Conservation (phyloP, 2,329 filamentous ascomycete species). For the Aspergillus sp. region DNA sequence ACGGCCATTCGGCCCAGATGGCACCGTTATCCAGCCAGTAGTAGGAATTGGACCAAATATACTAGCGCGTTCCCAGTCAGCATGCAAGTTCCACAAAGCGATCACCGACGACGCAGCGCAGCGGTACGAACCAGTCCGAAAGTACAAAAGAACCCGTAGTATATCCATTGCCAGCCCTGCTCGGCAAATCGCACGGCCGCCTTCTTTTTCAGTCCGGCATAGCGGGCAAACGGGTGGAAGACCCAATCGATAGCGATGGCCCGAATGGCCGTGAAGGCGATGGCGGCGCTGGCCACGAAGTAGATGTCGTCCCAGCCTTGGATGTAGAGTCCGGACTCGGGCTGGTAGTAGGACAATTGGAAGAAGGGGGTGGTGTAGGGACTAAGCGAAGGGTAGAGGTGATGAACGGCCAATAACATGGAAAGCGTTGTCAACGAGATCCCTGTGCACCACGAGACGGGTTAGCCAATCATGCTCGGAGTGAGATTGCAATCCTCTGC, state of each 20-base stretch:
- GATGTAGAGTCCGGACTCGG: conserved; percentile 66
- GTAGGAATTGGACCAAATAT: conserved; percentile 73
- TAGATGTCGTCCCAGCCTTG: conserved; percentile 77
- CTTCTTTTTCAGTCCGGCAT: conserved; percentile 75
- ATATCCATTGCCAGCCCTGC: conserved; percentile 87
- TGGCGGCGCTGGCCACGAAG: conserved; percentile 73
- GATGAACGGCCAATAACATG: conserved; percentile 77
- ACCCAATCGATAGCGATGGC: conserved; percentile 85
- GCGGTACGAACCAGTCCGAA: conserved; percentile 70
- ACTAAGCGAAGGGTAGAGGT: conserved; percentile 77
- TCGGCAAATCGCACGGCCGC: conserved; percentile 82
- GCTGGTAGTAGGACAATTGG: conserved; percentile 78
- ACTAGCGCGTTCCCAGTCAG: conserved; percentile 52
- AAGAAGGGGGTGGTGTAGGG: conserved; percentile 84
- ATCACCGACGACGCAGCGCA: neutral
- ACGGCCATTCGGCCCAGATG: conserved; percentile 84
- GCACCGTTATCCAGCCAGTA: conserved; percentile 75
- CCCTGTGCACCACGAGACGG: conserved; percentile 50
- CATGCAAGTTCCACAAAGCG: neutral
- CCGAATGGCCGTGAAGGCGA: conserved; percentile 83
- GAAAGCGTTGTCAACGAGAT: conserved; percentile 83
- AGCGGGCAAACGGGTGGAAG: conserved; percentile 72
- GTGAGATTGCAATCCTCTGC: neutral
- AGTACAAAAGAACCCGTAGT: conserved; percentile 78
- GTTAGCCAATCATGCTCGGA: conserved; percentile 5